Conservation (phyloP, 2,329 filamentous ascomycete genomes). For the Coniochaeta prunicola region DNA sequence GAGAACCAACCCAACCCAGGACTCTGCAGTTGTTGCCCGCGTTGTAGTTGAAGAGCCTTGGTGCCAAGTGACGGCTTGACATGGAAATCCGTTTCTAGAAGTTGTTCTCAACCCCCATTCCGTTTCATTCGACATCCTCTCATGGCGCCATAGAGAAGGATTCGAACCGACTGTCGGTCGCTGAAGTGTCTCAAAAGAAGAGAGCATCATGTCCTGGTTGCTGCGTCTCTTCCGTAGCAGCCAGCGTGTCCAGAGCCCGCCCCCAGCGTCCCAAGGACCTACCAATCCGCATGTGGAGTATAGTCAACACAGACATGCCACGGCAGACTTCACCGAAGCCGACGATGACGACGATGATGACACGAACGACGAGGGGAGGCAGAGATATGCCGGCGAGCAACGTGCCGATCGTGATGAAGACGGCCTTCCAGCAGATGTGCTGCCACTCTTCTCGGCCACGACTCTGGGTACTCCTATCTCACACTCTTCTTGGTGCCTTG, state of each 20-base stretch:
- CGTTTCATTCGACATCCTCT: not conserved
- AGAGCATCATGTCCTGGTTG: constrained; percentile 1
- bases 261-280: constrained; percentile 13
- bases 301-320: constrained; percentile 41
- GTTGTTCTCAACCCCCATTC: not conserved
- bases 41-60: not conserved
- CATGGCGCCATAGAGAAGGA: not conserved
- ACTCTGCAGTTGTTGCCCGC: not conserved
- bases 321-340: constrained; percentile 58
- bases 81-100: not conserved
- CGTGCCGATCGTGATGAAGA: constrained; percentile 25
- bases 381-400: constrained; percentile 17
- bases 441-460: constrained; percentile 74
- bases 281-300: constrained; percentile 21
- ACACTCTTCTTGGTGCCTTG: not conserved
- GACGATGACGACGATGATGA: constrained; percentile 43
- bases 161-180: not conserved
- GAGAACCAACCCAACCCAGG: not conserved
- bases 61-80: not conserved
- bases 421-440: constrained; percentile 25
- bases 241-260: not conserved
- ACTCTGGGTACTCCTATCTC: constrained; percentile 55
- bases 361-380: constrained; percentile 26
- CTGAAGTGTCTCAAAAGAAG: not conserved
- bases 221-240: not conserved